Percentiles rank a stretch among this genome's conserved stretches.
phyloP scores from a whole-genome alignment of 306 rosid species.

The Luffa aegyptiaca region DNA sequence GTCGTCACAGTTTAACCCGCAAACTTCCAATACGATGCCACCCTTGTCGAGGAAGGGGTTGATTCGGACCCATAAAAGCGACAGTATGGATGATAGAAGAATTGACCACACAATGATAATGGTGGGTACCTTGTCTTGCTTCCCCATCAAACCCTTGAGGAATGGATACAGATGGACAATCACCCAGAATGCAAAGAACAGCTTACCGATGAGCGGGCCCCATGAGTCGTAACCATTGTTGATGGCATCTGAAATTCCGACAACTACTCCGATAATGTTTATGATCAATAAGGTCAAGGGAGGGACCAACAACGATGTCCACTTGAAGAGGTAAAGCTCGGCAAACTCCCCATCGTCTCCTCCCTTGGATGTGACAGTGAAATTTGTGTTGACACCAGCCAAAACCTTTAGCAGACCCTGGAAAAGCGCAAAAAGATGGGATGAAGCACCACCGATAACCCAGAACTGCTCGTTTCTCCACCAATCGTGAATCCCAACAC shows the following conservation, averaged over 20 bases:
- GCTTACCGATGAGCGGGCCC: slow-evolving; percentile 83
- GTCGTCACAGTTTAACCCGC: slow-evolving; percentile 69
- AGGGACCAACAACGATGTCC: slow-evolving; percentile 79
- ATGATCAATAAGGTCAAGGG: slow-evolving; percentile 70
- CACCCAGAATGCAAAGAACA: slow-evolving; percentile 87
- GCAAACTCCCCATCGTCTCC: slow-evolving; percentile 82
- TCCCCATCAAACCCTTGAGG: slow-evolving; percentile 91
- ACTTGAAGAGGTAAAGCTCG: slow-evolving; percentile 84
- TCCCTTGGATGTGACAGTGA: slow-evolving; percentile 85
- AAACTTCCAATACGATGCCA: slow-evolving; percentile 61
- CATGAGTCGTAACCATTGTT: slow-evolving; percentile 91
- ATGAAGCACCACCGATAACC: slow-evolving; percentile 88
- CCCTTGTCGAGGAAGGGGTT: slow-evolving; percentile 63
- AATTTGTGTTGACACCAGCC: slow-evolving; percentile 81
- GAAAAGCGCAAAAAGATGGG: slow-evolving; percentile 75
- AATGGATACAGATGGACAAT: slow-evolving; percentile 89
- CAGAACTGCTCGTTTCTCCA: slow-evolving; percentile 97
- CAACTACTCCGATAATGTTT: slow-evolving; percentile 73
- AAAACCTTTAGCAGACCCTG: slow-evolving; percentile 91
- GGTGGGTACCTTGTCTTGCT: slow-evolving; percentile 76
- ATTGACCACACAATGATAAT: slow-evolving; percentile 83
- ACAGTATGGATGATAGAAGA: slow-evolving; percentile 65
- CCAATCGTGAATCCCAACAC: slow-evolving; percentile 86
- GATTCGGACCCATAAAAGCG: slow-evolving; percentile 82
- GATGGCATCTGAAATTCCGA: slow-evolving; percentile 80